Conservation (phyloP, 495 filamentous ascomycete species). For the Pyrenula massariospora region DNA sequence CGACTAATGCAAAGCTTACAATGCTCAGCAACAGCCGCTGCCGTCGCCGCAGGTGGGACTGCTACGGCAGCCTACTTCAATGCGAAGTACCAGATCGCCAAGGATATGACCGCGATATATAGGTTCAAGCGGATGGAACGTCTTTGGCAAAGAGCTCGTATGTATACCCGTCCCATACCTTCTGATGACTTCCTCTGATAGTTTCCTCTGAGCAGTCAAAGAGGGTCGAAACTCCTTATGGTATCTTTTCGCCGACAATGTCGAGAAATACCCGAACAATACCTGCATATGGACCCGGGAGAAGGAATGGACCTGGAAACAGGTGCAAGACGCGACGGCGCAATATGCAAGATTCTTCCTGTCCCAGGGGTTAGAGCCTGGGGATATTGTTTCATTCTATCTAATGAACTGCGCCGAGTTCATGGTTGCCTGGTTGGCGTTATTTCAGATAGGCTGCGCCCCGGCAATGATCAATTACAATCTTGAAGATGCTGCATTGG, state of each 20-base stretch:
- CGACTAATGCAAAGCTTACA: background rate
- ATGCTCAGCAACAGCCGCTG: conserved; percentile 12
- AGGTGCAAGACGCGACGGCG: conserved; percentile 40
- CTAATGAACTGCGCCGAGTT: conserved; percentile 60
- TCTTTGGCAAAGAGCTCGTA: conserved; percentile 22
- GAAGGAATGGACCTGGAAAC: conserved; percentile 49
- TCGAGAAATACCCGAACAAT: conserved; percentile 29
- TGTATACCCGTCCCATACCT: background rate
- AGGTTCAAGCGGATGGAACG: conserved; percentile 20
- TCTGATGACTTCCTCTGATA: conserved; percentile 9
- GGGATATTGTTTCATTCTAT: conserved; percentile 60
- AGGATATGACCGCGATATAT: conserved; percentile 39
- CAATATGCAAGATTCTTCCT: conserved; percentile 59
- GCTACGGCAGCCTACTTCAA: conserved; percentile 52
- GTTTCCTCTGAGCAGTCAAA: conserved; percentile 20
- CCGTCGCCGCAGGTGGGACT: conserved; percentile 31
- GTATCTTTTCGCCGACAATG: conserved; percentile 52
- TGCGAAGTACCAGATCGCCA: conserved; percentile 52
- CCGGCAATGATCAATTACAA: conserved; percentile 68
- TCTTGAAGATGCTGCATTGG: conserved; percentile 48
- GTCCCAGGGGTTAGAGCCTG: conserved; percentile 43
- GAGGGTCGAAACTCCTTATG: conserved; percentile 44
- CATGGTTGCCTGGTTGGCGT: conserved; percentile 48
- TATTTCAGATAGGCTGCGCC: conserved; percentile 52
- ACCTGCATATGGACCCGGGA: conserved; percentile 57